A percentile compares a stretch with the other conserved stretches of the same genome.
These are phyloP conservation scores for Acer negundo DNA, from an alignment of 345 rosid genomes.

Conservation along the genomic window DNA sequence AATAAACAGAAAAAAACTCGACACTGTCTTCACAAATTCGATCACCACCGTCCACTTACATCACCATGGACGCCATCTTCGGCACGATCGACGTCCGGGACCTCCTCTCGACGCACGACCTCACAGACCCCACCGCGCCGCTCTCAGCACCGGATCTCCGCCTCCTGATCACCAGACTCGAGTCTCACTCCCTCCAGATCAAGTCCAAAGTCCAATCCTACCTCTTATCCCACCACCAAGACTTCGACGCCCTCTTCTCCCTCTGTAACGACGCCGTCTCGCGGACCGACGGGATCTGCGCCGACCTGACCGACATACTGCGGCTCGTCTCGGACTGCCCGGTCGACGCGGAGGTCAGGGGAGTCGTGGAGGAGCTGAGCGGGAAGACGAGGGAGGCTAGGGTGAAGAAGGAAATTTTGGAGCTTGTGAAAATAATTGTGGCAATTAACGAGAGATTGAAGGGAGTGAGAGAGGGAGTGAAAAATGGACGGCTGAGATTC, in stretches of 20 bases:
- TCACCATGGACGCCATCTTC: slow-evolving; percentile 49
- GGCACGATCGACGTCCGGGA: slow-evolving; percentile 74
- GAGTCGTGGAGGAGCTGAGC: slow-evolving; percentile 53
- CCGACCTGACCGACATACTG: slow-evolving; percentile 48
- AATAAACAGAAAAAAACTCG: no score
- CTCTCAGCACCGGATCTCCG: slow-evolving; percentile 98
- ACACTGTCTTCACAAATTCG: neutral
- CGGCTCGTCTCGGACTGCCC: slow-evolving; percentile 60
- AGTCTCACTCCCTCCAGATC: slow-evolving; percentile 85
- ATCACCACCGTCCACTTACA: neutral
- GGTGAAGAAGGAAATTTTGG: slow-evolving; percentile 64
- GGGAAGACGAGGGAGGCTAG: slow-evolving; percentile 59
- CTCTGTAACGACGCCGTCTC: slow-evolving; percentile 71
- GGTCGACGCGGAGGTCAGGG: slow-evolving; percentile 64
- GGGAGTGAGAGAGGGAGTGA: slow-evolving; percentile 57
- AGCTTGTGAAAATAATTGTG: slow-evolving; percentile 56
- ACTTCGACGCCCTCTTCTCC: slow-evolving; percentile 81
- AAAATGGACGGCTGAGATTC: slow-evolving; percentile 56
- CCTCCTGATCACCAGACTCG: slow-evolving; percentile 78
- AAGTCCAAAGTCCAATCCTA: slow-evolving; percentile 88
- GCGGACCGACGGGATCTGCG: slow-evolving; percentile 45
- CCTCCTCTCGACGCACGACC: slow-evolving; percentile 83
- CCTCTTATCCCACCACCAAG: slow-evolving; percentile 69
- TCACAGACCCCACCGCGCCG: slow-evolving; percentile 73
- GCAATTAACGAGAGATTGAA: slow-evolving; percentile 66